Conservation (phyloP, 1,284 basidiomycete genomes). For the Pseudozyma tsukubaensis region DNA sequence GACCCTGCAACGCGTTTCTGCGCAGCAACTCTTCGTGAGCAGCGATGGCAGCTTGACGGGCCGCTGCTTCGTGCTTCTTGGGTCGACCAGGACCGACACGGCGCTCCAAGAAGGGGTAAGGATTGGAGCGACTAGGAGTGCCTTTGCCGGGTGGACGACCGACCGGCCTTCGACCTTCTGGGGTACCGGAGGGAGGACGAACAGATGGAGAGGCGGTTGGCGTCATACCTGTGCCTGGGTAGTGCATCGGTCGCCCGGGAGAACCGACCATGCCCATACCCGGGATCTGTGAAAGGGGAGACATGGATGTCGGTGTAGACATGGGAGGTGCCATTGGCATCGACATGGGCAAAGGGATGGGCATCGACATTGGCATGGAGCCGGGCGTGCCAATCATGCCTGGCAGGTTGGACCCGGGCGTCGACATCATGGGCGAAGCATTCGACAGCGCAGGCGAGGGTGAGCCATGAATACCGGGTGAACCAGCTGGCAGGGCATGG, state of each 20-base stretch:
- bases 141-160: slow-evolving; percentile 42
- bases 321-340: slow-evolving; percentile 41
- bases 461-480: slow-evolving; percentile 22
- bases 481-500: slow-evolving; percentile 12
- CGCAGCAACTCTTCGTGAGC: slow-evolving; percentile 38
- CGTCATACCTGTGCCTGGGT: slow-evolving; percentile 12
- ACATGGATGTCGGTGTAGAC: slow-evolving; percentile 21
- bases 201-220: slow-evolving; percentile 22
- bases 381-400: slow-evolving; percentile 5
- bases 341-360: slow-evolving; percentile 19
- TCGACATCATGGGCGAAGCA: slow-evolving; percentile 10
- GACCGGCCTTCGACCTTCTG: slow-evolving; percentile 26
- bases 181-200: slow-evolving; percentile 1
- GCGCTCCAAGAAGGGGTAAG: slow-evolving; percentile 40
- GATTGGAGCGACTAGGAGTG: slow-evolving; percentile 36
- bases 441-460: slow-evolving; percentile 18
- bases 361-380: slow-evolving; percentile 22
- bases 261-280: slow-evolving; percentile 22
- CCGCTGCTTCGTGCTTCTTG: slow-evolving; percentile 44
- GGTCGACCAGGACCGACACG: slow-evolving; percentile 46
- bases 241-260: slow-evolving; percentile 28
- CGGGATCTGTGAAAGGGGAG: slow-evolving; percentile 17
- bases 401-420: not conserved
- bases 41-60: slow-evolving; percentile 42
- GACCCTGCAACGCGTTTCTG: slow-evolving; percentile 22